Percentiles rank a stretch among this genome's conserved stretches.
These are phyloP conservation scores for Tetrapisispora phaffii DNA, from an alignment of 805 yeast species.

Conservation along the genomic window DNA sequence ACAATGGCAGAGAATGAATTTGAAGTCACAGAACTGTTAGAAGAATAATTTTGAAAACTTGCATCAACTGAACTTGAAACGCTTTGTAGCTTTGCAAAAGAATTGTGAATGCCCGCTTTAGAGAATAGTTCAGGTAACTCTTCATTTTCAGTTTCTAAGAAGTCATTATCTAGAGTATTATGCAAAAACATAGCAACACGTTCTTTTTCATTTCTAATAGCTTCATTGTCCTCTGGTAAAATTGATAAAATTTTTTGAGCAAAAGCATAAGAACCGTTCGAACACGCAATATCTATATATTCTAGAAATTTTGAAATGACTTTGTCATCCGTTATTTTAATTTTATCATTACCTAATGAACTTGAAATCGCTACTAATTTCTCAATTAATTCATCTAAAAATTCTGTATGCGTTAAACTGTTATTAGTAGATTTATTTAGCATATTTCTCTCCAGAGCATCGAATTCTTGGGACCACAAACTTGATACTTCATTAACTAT, in stretches of 20 bases:
- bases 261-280: constrained; percentile 72
- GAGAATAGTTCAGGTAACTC: neutral
- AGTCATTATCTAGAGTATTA: constrained; percentile 11
- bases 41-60: neutral
- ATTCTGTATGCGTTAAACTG: constrained; percentile 73
- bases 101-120: neutral
- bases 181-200: constrained; percentile 62
- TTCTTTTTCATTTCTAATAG: constrained; percentile 62
- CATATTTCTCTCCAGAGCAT: constrained; percentile 35
- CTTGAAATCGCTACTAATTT: constrained; percentile 56
- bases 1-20: neutral
- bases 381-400: constrained; percentile 72
- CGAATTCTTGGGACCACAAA: constrained; percentile 76
- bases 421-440: constrained; percentile 39
- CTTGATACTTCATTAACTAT: constrained; percentile 67
- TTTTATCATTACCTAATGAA: constrained; percentile 11
- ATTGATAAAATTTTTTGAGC: constrained; percentile 60
- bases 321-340: constrained; percentile 22
- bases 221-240: constrained; percentile 66
- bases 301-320: constrained; percentile 54
- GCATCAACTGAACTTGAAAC: neutral
- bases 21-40: neutral
- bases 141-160: neutral
- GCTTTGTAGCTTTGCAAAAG: neutral
- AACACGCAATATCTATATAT: constrained; percentile 67